These are phyloP conservation scores for Nicotiana sylvestris DNA, from an alignment of 257 asterid genomes.

Conservation along the genomic window DNA sequence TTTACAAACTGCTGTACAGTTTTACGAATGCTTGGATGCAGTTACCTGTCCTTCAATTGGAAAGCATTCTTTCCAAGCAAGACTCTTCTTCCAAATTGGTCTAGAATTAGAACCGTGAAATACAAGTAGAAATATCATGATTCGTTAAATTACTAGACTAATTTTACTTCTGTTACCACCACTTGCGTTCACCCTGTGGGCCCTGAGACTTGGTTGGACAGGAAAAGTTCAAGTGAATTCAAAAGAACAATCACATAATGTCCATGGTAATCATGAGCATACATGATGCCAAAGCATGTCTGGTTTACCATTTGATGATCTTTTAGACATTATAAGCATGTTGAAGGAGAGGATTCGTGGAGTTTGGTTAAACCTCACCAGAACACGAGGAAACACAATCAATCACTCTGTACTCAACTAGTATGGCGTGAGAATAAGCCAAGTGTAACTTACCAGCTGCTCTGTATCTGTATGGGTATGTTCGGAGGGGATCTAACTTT, in stretches of 20 bases:
- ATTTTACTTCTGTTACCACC: not conserved
- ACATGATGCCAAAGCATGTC: not conserved
- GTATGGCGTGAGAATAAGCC: not conserved
- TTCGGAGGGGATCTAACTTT: slow-evolving; percentile 77
- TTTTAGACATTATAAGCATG: not conserved
- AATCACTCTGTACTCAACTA: not conserved
- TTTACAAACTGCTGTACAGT: not conserved
- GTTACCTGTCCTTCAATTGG: not conserved
- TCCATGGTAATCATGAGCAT: not conserved
- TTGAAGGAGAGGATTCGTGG: not conserved
- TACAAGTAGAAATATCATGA: not conserved
- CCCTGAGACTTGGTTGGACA: not conserved
- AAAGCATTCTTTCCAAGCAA: not conserved
- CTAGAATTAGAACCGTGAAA: not conserved
- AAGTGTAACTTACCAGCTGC: slow-evolving; percentile 71
- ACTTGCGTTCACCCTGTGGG: not conserved
- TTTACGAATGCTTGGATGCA: not conserved
- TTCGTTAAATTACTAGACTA: not conserved
- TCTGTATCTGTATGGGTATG: slow-evolving; percentile 86
- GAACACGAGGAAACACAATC: not conserved
- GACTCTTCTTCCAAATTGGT: not conserved
- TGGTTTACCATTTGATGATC: not conserved
- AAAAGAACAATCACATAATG: not conserved
- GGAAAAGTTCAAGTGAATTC: not conserved
- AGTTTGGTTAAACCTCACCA: not conserved